Evolutionary conservation across 2,329 filamentous ascomycete species (phyloP), one percentile per base, ranked within the genome.

Genomic region (Aspergillus ustus): DNA sequence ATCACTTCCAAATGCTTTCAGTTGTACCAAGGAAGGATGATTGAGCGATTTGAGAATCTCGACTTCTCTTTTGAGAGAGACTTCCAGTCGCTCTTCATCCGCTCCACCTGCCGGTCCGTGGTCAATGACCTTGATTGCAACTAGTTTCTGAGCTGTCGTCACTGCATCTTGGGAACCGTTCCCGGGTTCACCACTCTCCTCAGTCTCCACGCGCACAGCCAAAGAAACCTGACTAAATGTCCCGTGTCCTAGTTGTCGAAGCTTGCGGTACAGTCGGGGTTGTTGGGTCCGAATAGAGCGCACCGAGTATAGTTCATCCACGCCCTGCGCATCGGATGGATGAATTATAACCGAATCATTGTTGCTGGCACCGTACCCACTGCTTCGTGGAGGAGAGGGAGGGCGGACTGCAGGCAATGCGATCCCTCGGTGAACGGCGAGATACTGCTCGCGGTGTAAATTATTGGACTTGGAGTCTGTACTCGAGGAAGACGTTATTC

Each of bases 221-320:
- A 99, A 83, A 79, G 96, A 90, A 20, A 99, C 95, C 71, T 91
- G 91, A 75, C 93, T 97, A 76, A 99, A 99, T 0, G 95, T 97
- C 43, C 95, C 95, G 70, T 97, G 92, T 5, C 95, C 95, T 6
- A 99, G 84, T 66, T 89, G 81, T 61, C 91, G 89, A 44, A 99
- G 79, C 13, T 90, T 90, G 67, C 91, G 87, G 88, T 95, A 99
- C 66, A 87, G 84, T 60, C 90, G 87, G 20, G 87, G 83, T 74
- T 93, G 93, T 66, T 86, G 80, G 61, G 92, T 87, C 53, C 84
- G 81, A 37, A 90, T 83, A 2, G 86, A 89, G 66, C 80, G 83
- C 29, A 91, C 89, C 70, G 91, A 84, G 72, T 93, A 95, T 64
- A 88, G 87, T 67, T 93, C 89, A 74, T 52, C 75, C 67, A 69